A percentile compares a stretch with the other conserved stretches of the same genome.
Evolutionary conservation across 345 rosid species (phyloP).

Genomic region (Reutealis trisperma): DNA sequence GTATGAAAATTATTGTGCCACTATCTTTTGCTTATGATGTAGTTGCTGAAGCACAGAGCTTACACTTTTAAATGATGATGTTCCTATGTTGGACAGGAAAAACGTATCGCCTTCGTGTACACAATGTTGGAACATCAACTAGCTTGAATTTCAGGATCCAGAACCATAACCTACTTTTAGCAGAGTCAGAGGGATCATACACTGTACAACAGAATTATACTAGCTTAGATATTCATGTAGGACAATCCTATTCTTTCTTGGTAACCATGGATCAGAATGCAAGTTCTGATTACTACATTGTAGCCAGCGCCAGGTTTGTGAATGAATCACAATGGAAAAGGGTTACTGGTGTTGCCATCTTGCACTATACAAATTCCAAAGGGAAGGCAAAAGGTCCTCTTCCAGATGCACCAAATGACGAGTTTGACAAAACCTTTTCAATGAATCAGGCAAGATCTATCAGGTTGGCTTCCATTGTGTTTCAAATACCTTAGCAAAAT

Average conservation of each 20-base stretch:
- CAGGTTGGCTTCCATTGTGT: constrained; percentile 54
- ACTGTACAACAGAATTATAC: constrained; percentile 98
- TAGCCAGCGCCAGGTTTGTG: constrained; percentile 91
- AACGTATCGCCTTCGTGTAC: constrained; percentile 87
- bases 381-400: constrained; percentile 90
- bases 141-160: constrained; percentile 96
- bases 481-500: constrained; percentile 3
- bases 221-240: constrained; percentile 96
- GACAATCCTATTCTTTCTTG: constrained; percentile 88
- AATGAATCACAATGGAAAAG: constrained; percentile 86
- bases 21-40: not conserved
- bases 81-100: constrained; percentile 53
- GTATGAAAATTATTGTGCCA: not conserved
- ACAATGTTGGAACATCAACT: constrained; percentile 91
- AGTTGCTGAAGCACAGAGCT: constrained; percentile 5
- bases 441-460: constrained; percentile 99
- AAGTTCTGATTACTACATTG: constrained; percentile 94
- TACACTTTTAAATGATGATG: not conserved
- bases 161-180: constrained; percentile 84
- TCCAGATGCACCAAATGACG: constrained; percentile 80
- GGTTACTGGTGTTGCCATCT: constrained; percentile 94
- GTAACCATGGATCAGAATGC: constrained; percentile 97
- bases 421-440: constrained; percentile 87
- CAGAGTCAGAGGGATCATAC: constrained; percentile 92
- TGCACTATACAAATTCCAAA: constrained; percentile 90